Evolutionary conservation across 1,284 basidiomycete species (phyloP).

Genomic region (Moesziomyces sp.): DNA sequence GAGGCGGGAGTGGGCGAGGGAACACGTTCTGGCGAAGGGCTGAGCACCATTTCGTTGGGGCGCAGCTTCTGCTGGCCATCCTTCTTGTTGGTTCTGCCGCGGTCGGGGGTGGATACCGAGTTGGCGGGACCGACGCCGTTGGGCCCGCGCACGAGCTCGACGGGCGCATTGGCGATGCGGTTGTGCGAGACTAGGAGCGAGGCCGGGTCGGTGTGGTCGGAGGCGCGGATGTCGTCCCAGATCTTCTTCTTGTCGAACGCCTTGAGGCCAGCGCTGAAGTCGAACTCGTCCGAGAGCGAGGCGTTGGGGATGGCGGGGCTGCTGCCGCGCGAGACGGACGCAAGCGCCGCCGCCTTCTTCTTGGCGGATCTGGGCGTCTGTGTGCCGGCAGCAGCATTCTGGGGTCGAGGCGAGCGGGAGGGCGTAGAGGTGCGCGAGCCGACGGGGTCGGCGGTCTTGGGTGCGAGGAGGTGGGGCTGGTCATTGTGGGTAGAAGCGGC

Average conservation of each 20-base stretch:
- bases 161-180: constrained; percentile 22
- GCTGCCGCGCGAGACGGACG: constrained; percentile 10
- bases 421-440: constrained; percentile 35
- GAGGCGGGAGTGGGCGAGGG: constrained; percentile 15
- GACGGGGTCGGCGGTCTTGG: constrained; percentile 15
- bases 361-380: constrained; percentile 23
- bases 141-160: constrained; percentile 31
- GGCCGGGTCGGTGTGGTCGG: constrained; percentile 43
- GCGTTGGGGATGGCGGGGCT: constrained; percentile 35
- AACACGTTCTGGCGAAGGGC: constrained; percentile 29
- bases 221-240: constrained; percentile 49
- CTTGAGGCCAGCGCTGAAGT: constrained; percentile 40
- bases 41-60: constrained; percentile 42
- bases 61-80: constrained; percentile 46
- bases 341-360: constrained; percentile 17
- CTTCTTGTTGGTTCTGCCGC: constrained; percentile 26
- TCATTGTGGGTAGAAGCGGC: not conserved
- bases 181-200: constrained; percentile 42
- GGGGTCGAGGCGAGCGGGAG: constrained; percentile 41
- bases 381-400: constrained; percentile 14
- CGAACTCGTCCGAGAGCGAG: constrained; percentile 37
- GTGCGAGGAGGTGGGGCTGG: constrained; percentile 11
- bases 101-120: constrained; percentile 28
- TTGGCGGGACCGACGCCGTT: constrained; percentile 47
- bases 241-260: constrained; percentile 51